phyloP scores from a whole-genome alignment of 305 asterid species.

The Solanum aculeatissimum region DNA sequence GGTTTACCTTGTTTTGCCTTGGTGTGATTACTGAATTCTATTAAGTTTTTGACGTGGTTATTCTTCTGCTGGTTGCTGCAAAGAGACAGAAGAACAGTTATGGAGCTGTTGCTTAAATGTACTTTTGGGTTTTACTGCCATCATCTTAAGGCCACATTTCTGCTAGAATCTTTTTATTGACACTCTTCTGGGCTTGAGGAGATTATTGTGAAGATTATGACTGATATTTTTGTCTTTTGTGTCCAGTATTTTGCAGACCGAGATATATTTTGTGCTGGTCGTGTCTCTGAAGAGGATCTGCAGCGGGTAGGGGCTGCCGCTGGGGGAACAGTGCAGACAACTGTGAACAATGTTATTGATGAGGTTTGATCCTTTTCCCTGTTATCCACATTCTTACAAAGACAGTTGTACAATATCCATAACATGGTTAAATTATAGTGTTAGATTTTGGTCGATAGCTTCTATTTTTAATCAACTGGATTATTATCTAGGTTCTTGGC shows the following conservation, averaged over 20 bases:
- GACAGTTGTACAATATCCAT: neutral
- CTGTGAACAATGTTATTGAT: conserved; percentile 65
- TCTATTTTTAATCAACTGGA: neutral
- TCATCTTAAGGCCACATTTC: neutral
- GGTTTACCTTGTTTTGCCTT: neutral
- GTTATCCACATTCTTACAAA: neutral
- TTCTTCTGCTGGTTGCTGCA: neutral
- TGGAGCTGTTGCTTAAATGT: neutral
- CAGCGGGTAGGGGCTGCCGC: conserved; percentile 42
- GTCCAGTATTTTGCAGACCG: conserved; percentile 94
- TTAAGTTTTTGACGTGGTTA: neutral
- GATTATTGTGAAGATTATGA: neutral
- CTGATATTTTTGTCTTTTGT: neutral
- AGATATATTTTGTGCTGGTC: conserved; percentile 54
- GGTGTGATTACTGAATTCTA: neutral
- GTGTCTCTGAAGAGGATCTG: conserved; percentile 41
- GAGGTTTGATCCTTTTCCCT: conserved; percentile 32
- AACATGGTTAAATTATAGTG: neutral
- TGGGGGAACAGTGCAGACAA: conserved; percentile 76
- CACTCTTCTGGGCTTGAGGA: neutral
- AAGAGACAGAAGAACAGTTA: neutral
- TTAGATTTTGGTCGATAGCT: neutral
- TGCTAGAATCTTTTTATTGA: neutral
- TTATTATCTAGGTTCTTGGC: conserved; percentile 70
- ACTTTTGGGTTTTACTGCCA: neutral